Evolutionary conservation across 2,329 filamentous ascomycete species (phyloP).

Genomic region (Penicillium sp.): DNA sequence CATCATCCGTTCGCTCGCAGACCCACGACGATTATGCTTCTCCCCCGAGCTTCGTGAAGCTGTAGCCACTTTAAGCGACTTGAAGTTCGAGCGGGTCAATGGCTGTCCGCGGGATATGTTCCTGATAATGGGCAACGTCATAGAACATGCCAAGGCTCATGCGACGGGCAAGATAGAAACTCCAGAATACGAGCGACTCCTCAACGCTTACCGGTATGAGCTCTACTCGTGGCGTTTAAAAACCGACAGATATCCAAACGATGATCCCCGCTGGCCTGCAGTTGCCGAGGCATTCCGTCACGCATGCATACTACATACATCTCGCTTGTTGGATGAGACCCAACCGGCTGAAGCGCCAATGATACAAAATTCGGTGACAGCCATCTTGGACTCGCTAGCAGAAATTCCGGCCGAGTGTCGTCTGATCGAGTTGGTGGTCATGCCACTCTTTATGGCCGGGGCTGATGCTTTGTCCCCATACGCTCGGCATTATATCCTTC

Average conservation of each 20-base stretch:
- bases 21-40: conserved; percentile 30
- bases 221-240: conserved; percentile 27
- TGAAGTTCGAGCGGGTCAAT: conserved; percentile 32
- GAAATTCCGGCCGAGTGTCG: conserved; percentile 23
- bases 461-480: conserved; percentile 29
- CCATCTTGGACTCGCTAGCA: conserved; percentile 29
- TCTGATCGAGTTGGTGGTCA: conserved; percentile 30
- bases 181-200: conserved; percentile 1
- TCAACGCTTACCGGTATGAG: conserved; percentile 14
- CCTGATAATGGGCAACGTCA: conserved; percentile 28
- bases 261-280: conserved; percentile 25
- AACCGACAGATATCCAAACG: conserved; percentile 23
- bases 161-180: conserved; percentile 13
- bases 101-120: conserved; percentile 34
- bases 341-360: conserved; percentile 20
- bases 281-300: conserved; percentile 31
- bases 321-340: conserved; percentile 26
- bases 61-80: conserved; percentile 25
- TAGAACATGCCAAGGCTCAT: conserved; percentile 32
- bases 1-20: conserved; percentile 32
- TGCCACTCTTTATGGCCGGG: conserved; percentile 35
- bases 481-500: conserved; percentile 33
- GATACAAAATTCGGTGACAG: conserved; percentile 30
- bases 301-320: conserved; percentile 30
- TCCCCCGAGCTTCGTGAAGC: conserved; percentile 29